Evolutionary conservation across 495 filamentous ascomycete genomes (phyloP).

Genomic region (Penicillium goetzii): DNA sequence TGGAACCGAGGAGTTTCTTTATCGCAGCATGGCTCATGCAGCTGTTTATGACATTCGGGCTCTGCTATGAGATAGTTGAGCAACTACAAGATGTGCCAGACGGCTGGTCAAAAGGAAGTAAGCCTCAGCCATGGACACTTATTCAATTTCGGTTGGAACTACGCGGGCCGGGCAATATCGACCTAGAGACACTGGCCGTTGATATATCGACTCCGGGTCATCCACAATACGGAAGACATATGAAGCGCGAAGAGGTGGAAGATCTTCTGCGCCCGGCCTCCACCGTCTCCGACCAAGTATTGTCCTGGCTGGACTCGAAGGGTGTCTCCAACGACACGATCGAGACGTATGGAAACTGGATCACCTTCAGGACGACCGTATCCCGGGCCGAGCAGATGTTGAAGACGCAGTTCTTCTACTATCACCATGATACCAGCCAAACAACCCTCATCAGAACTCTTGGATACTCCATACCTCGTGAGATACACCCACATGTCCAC

Average conservation of each 20-base stretch:
- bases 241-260: constrained; percentile 60
- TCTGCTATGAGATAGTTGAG: constrained; percentile 48
- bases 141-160: constrained; percentile 60
- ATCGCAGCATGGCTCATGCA: constrained; percentile 13
- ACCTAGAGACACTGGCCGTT: constrained; percentile 63
- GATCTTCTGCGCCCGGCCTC: constrained; percentile 52
- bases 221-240: constrained; percentile 63
- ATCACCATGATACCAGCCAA: constrained; percentile 41
- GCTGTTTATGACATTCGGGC: constrained; percentile 2
- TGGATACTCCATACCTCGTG: constrained; percentile 59
- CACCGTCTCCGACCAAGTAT: constrained; percentile 45
- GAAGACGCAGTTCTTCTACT: constrained; percentile 58
- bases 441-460: constrained; percentile 55
- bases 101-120: constrained; percentile 51
- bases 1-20: not conserved
- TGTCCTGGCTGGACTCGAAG: constrained; percentile 54
- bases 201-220: constrained; percentile 66
- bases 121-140: constrained; percentile 36
- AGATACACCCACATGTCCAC: constrained; percentile 50
- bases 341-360: constrained; percentile 56
- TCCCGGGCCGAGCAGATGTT: constrained; percentile 57
- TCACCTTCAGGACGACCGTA: constrained; percentile 56
- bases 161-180: constrained; percentile 51
- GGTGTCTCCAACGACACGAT: constrained; percentile 48
- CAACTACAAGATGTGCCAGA: constrained; percentile 43